Evolutionary conservation across 2,329 filamentous ascomycete species (phyloP), one percentile per base, ranked within the genome.

Genomic region (Diaporthe destruens): DNA sequence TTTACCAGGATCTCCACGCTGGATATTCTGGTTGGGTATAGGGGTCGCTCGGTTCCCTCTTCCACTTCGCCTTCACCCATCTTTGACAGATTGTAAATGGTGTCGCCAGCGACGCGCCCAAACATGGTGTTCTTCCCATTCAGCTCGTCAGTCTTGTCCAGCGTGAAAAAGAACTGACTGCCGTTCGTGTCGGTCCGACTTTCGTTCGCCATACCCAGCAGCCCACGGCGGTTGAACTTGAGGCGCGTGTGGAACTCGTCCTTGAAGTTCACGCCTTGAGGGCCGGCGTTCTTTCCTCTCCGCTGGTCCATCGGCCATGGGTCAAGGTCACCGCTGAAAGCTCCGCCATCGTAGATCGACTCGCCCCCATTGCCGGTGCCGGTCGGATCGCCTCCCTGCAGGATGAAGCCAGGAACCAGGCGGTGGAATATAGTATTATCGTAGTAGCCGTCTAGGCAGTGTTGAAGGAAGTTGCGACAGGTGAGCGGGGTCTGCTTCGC

Each of bases 181-280:
- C 94, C 94, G 84, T 98, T 98, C 70, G 93, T 93, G 78, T 95
- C 87, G 39, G 89, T 88, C 67, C 84, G 85, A 57, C 95, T 92
- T 74, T 93, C 92, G 82, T 98, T 98, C 36, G 96, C 96, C 95
- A 98, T 98, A n/a, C 94, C 96, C 77, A 99, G 83, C 77, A 98
- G 84, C 0, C 96, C 96, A 74, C 96, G 88, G 61, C 96, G 88
- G 78, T 97, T 98, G 86, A 96, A 98, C 81, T 97, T 97, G 76
- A 99, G 86, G 42, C 96, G 89, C 77, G 92, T 94, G 82, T 98
- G 96, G 76, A 98, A 93, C 81, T 99, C 96, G 84, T 98, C 96
- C 76, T 87, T 90, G 80, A 92, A 92, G 74, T 89, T 88, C 39
- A 91, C 84, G 32, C 90, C 90, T 44, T 84, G 85, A 16, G 84